Evolutionary conservation across 2,329 filamentous ascomycete genomes (phyloP), one percentile per base, ranked within the genome.

Genomic region (Sporothrix pallida): DNA sequence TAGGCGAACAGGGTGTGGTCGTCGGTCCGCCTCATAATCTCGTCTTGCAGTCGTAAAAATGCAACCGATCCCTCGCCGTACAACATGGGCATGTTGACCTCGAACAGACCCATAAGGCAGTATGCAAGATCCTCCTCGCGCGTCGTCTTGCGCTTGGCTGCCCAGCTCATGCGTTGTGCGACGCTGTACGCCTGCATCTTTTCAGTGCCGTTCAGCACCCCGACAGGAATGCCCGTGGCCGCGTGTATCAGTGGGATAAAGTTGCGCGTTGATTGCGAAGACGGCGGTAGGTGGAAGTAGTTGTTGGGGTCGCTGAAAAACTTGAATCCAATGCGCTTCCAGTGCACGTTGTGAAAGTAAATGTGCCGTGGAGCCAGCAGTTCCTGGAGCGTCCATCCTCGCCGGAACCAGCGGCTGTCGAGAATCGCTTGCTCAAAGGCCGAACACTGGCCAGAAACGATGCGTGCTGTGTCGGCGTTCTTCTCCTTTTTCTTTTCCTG

Each of bases 341-440:
- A 69, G 0, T 7, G 3, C 3, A 4, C 12, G 20, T 26, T n/a
- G 65, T 70, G 82, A 73, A 84, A 83, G 6, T 73, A 31, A 0
- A 82, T n/a, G 0, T 75, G 52, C 0, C 10, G 9, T 0, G 81
- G 81, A 0, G 81, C 91, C 7, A 93, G 84, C 0, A 92, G 89
- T 80, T 93, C 89, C 78, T 91, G 91, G 75, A 91, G 83, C 0
- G 90, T 92, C 78, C 89, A 87, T n/a, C 81, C 80, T 87, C 86
- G 75, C 0, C 75, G 79, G 70, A 82, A 82, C 80, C 81, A 82
- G 5, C 79, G 67, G 70, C 75, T 76, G 71, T 70, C 60, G 3
- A 54, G 20, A 8, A 75, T 54, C 0, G 17, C 9, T 3, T 50
- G 37, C 20, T 46, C 67, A 58, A 7, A 13, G 20, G 7, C n/a